Evolutionary conservation across 2,329 filamentous ascomycete species (phyloP).

Genomic region (Phoma sp.): DNA sequence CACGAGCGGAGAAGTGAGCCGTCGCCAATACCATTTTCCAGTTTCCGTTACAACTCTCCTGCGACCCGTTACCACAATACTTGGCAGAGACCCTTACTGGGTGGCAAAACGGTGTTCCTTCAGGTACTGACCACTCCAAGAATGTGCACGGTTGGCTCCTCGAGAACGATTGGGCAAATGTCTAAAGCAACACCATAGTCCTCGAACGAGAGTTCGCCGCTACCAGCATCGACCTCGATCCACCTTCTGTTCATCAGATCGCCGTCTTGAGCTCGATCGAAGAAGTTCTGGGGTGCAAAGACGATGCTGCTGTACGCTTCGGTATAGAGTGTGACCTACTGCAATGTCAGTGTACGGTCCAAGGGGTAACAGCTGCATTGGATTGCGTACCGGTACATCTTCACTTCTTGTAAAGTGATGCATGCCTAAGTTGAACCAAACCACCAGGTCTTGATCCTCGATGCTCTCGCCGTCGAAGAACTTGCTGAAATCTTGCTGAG

Average conservation of each 20-base stretch:
- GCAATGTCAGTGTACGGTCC: background rate
- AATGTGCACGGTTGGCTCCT: constrained; percentile 23
- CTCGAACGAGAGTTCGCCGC: constrained; percentile 23
- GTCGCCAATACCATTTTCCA: background rate
- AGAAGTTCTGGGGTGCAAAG: constrained; percentile 33
- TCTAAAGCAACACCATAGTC: constrained; percentile 25
- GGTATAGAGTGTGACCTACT: constrained; percentile 24
- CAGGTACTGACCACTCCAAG: constrained; percentile 8
- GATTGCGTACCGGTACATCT: constrained; percentile 8
- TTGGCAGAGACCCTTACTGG: background rate
- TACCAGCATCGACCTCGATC: constrained; percentile 23
- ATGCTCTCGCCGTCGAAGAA: constrained; percentile 59
- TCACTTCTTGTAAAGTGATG: constrained; percentile 43
- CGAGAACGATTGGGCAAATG: constrained; percentile 18
- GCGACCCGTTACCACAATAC: background rate
- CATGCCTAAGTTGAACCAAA: constrained; percentile 62
- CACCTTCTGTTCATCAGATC: constrained; percentile 29
- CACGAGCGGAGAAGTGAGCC: background rate
- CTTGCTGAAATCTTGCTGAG: constrained; percentile 58
- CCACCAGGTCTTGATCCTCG: constrained; percentile 51
- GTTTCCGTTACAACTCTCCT: background rate
- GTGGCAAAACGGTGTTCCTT: background rate
- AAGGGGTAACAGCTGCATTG: background rate
- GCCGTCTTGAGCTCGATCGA: constrained; percentile 30
- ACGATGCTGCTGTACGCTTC: constrained; percentile 32